Percentiles rank a stretch among this genome's conserved stretches.
These are phyloP conservation scores for Xylaria scruposa DNA, from an alignment of 495 filamentous ascomycete species.

Conservation along the genomic window DNA sequence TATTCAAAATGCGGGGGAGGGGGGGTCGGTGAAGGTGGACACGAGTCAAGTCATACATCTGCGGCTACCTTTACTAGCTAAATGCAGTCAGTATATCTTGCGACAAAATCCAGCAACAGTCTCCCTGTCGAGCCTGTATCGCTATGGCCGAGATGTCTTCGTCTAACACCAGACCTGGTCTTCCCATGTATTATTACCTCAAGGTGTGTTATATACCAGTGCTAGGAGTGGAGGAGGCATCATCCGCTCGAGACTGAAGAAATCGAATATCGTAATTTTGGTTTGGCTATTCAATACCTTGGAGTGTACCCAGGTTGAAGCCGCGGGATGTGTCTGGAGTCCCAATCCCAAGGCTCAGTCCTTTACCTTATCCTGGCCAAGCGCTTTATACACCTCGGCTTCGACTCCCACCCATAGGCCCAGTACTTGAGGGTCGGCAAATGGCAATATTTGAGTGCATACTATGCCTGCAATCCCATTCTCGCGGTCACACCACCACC, in stretches of 20 bases:
- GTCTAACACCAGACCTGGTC: too few species aligned
- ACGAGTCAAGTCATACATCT: too few species aligned
- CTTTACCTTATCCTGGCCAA: background rate
- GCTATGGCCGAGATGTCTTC: too few species aligned
- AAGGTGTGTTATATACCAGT: too few species aligned
- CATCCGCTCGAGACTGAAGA: background rate
- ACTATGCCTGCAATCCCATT: constrained; percentile 65
- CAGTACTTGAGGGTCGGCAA: constrained; percentile 53
- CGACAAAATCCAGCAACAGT: too few species aligned
- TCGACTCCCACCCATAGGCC: constrained; percentile 50
- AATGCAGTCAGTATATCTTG: too few species aligned
- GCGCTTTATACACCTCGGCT: constrained; percentile 41
- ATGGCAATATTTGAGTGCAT: constrained; percentile 64
- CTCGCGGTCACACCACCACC: constrained; percentile 66
- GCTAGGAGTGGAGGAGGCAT: too few species aligned
- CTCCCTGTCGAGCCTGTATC: too few species aligned
- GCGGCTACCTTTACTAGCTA: too few species aligned
- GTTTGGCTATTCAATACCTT: background rate
- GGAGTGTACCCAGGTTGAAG: background rate
- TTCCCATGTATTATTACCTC: too few species aligned
- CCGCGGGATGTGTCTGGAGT: background rate
- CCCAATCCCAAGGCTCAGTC: background rate
- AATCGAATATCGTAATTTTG: background rate
- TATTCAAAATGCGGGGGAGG: background rate
- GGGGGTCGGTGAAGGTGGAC: too few species aligned